Base-by-base conservation (phyloP, 2,329 filamentous ascomycete genomes). In the Pseudopyricularia javanii region DNA sequence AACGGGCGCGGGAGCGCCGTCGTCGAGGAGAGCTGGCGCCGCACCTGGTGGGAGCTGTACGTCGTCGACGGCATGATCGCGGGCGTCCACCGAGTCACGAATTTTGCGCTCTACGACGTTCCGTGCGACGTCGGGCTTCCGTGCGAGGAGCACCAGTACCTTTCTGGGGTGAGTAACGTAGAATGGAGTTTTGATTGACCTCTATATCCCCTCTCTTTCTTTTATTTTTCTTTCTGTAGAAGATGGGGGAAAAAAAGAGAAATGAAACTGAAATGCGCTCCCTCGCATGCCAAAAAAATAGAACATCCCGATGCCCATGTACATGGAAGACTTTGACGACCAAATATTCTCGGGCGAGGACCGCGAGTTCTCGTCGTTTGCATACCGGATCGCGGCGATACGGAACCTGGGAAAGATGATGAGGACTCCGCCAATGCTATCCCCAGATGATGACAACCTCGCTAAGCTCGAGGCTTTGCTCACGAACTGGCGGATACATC, bases 1-100 rank as follows among this genome's bases (percentile, higher is more conserved):
- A 73, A 88, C 59, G 83, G 85, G 15, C 72, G 75, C 28, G 80
- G 80, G 5, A 79, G 85, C 55, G 74, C 80, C 0, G 73, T 89
- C 2, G 64, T 91, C 3, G 87, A 91, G 63, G 91, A 96, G 66
- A 88, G 85, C 64, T 85, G 88, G 79, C 79, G 89, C 17, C 77
- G 91, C 54, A 96, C 90, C 1, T 96, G 90, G 90, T 96, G 91
- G 91, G 89, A 82, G 56, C 63, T 82, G 4, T 91, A 85, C 62
- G 78, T 88, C n/a, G 78, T 88, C 14, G 89, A 95, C 63, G 88
- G 85, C 53, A 85, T 95, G 77, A 77, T 94, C 58, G 87, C 88
- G 5, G 88, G 87, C 3, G 82, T 95, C 58, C 87, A 86, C 59
- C 78, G 83, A 12, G 78, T 80, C 56, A 85, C 85, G 43, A 84